These are phyloP conservation scores for Aristolochia contorta DNA, from an alignment of 164 flowering plant genomes.

Conservation along the genomic window DNA sequence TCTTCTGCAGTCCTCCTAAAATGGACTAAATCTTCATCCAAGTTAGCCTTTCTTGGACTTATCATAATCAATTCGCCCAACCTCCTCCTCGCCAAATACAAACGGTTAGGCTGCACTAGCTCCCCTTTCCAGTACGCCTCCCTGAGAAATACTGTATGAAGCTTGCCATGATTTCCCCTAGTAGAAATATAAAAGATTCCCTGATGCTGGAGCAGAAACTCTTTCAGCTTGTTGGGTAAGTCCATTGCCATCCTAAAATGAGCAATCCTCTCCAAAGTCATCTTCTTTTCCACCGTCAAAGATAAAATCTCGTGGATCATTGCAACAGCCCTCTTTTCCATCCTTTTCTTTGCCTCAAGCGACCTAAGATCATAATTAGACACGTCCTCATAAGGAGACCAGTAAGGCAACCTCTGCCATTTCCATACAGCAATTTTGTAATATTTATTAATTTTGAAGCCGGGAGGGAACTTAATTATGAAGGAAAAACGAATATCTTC, in stretches of 20 bases:
- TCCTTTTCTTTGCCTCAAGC: conserved; percentile 73
- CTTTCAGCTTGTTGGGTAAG: conserved; percentile 88
- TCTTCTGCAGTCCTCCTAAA: conserved; percentile 34
- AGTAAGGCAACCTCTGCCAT: conserved; percentile 92
- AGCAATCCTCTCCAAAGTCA: conserved; percentile 85
- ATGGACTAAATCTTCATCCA: conserved; percentile 42
- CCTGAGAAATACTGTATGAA: conserved; percentile 85
- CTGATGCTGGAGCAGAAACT: conserved; percentile 86
- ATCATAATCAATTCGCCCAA: conserved; percentile 55
- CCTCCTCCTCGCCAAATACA: conserved; percentile 83
- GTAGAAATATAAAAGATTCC: conserved; percentile 95
- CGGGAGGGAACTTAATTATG: no score
- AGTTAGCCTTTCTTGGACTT: conserved; percentile 56
- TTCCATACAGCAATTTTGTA: conserved; percentile 89
- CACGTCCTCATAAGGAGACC: conserved; percentile 95
- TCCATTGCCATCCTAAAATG: conserved; percentile 75
- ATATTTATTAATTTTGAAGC: conserved; percentile 76
- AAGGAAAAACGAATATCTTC: conserved; percentile 79
- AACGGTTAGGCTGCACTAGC: conserved; percentile 68
- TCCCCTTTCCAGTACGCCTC: conserved; percentile 82
- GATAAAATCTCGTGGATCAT: conserved; percentile 81
- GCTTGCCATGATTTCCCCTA: conserved; percentile 89
- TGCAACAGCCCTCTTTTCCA: conserved; percentile 94
- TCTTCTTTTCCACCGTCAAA: conserved; percentile 90
- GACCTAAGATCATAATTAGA: conserved; percentile 86